Conservation (phyloP, 306 rosid species). For the Abrus pulchellus region DNA sequence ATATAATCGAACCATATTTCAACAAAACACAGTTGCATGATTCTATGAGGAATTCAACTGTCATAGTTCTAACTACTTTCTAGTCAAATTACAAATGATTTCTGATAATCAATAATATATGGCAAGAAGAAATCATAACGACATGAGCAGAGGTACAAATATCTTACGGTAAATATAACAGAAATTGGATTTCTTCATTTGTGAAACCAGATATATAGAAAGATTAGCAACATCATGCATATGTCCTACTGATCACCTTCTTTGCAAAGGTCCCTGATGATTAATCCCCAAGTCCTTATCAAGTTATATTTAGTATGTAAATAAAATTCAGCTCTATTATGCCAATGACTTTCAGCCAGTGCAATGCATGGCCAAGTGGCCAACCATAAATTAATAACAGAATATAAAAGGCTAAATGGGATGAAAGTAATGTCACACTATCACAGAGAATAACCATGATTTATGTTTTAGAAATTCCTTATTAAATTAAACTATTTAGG, state of each 20-base stretch:
- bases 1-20: neutral
- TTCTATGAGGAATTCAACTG: slow-evolving; percentile 9
- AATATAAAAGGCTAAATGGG: slow-evolving; percentile 22
- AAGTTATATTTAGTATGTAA: slow-evolving; percentile 16
- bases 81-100: neutral
- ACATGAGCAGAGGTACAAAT: neutral
- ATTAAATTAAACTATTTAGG: slow-evolving; percentile 4
- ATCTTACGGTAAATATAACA: neutral
- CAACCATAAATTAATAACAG: slow-evolving; percentile 11
- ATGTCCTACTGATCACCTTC: neutral
- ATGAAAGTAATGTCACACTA: neutral
- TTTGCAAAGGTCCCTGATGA: neutral
- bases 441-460: neutral
- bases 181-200: neutral
- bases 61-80: neutral
- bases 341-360: slow-evolving; percentile 6
- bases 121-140: slow-evolving; percentile 24
- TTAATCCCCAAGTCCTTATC: neutral
- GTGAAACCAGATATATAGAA: neutral
- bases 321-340: neutral
- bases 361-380: neutral
- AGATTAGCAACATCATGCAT: neutral
- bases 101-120: neutral
- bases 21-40: neutral
- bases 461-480: neutral